Evolutionary conservation across 75 land plant species (phyloP).

Genomic region (Picea glauca): DNA sequence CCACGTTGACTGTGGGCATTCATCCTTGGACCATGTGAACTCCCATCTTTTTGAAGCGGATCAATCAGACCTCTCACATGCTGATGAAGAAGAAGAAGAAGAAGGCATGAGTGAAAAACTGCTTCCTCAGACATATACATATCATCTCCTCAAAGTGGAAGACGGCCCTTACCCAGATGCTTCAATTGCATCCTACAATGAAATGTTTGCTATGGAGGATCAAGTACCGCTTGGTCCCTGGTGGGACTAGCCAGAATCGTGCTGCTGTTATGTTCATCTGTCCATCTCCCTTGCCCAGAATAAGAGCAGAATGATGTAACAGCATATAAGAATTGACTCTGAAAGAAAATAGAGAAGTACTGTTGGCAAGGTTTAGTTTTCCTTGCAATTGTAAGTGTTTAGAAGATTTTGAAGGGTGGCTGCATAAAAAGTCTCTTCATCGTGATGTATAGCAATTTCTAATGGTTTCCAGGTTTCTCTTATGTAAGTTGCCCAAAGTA

Average conservation of each 20-base stretch:
- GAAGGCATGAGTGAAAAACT: slow-evolving; percentile 17
- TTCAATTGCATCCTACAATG: slow-evolving; percentile 17
- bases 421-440: not conserved
- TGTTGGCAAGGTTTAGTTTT: slow-evolving; percentile 1
- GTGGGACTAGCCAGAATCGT: slow-evolving; percentile 29
- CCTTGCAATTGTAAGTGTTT: not conserved
- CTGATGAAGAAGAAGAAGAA: slow-evolving; percentile 30
- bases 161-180: slow-evolving; percentile 13
- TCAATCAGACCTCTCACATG: slow-evolving; percentile 22
- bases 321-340: not conserved
- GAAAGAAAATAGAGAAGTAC: not conserved
- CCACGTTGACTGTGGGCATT: slow-evolving; percentile 18
- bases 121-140: slow-evolving; percentile 6
- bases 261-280: not conserved
- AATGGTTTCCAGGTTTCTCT: not conserved
- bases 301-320: not conserved
- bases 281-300: not conserved
- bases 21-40: slow-evolving; percentile 21
- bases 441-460: slow-evolving; percentile 2
- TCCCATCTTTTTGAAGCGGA: slow-evolving; percentile 25
- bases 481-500: not conserved
- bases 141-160: slow-evolving; percentile 28
- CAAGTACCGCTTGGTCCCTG: slow-evolving; percentile 12
- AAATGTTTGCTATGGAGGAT: slow-evolving; percentile 24
- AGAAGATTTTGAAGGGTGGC: slow-evolving; percentile 6